Evolutionary conservation across 257 asterid species (phyloP), one percentile per base, ranked within the genome.

Genomic region (Penstemon newberryi): DNA sequence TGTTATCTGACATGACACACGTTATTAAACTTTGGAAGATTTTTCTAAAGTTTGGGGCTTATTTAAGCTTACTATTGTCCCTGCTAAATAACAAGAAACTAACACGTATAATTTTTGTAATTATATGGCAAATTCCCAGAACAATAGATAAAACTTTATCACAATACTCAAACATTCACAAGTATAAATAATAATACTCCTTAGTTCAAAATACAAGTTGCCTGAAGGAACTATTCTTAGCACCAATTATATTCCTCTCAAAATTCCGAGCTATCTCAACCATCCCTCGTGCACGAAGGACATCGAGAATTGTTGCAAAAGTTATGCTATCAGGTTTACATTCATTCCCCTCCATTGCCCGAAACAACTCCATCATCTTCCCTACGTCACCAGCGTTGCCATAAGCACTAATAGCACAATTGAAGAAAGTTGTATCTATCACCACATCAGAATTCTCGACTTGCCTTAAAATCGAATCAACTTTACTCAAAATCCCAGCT

Each of bases 271-370:
- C 95, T 80, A 80, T 79, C 72, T 85, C 87, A 60, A 52, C 63
- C 96, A 87, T 84, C 75, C 95, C 97, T 71, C 79, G 80, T 36
- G 82, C 80, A 45, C 78, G 87, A 67, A 77, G 88, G 52, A 84
- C 89, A 64, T 81, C 87, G 41, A 82, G 78, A 87, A 92, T 86
- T 6, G 95, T 83, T 69, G 85, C 78, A 78, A 82, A 84, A 40
- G 97, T 93, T 70, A 80, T 74, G 64, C 82, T 44, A 65, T 93
- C 92, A 6, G 98, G 96, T 78, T 79, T 75, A 76, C 96, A 93
- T 63, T 85, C 83, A 53, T 70, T 62, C 49, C 79, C 87, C 75
- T 85, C 81, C 94, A 93, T 90, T 59, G 82, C 84, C 71, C 64
- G 63, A 63, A 82, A 90, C 18, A 87, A 11, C 76, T 89, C 94